These are phyloP conservation scores for Litchi chinensis DNA, from an alignment of 345 rosid genomes.

Conservation along the genomic window DNA sequence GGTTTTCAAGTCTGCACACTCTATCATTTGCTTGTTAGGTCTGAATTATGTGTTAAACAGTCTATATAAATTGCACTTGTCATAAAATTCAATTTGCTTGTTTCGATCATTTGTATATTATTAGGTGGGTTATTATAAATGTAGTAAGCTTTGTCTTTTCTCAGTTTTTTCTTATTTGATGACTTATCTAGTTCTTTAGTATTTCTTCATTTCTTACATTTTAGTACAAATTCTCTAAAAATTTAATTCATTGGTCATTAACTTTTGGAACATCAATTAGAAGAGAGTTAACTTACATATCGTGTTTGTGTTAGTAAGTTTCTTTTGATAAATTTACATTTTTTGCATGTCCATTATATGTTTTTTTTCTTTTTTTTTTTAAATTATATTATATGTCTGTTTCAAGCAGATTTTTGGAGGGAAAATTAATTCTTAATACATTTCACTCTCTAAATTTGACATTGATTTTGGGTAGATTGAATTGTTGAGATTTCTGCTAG, in stretches of 20 bases:
- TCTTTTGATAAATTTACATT: background rate
- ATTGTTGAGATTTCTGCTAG: background rate
- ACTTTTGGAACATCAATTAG: background rate
- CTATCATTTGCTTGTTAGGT: background rate
- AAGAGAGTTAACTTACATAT: background rate
- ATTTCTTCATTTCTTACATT: background rate
- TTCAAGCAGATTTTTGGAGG: background rate
- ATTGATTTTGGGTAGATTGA: background rate
- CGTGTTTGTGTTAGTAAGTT: background rate
- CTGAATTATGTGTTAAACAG: background rate
- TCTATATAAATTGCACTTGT: background rate
- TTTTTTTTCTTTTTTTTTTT: too few relatives aligned
- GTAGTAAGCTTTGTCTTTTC: background rate
- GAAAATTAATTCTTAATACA: background rate
- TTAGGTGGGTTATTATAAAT: background rate
- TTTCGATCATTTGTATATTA: background rate
- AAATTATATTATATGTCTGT: background rate
- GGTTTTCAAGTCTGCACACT: slow-evolving; percentile 84
- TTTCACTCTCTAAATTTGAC: background rate
- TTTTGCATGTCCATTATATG: background rate
- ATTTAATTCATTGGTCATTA: slow-evolving; percentile 3
- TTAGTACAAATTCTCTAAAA: background rate
- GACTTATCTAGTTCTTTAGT: background rate
- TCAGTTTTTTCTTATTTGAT: background rate
- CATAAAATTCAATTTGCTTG: background rate